Evolutionary conservation across 805 yeast species (phyloP), one percentile per base, ranked within the genome.

Genomic region (Candida ulmi): DNA sequence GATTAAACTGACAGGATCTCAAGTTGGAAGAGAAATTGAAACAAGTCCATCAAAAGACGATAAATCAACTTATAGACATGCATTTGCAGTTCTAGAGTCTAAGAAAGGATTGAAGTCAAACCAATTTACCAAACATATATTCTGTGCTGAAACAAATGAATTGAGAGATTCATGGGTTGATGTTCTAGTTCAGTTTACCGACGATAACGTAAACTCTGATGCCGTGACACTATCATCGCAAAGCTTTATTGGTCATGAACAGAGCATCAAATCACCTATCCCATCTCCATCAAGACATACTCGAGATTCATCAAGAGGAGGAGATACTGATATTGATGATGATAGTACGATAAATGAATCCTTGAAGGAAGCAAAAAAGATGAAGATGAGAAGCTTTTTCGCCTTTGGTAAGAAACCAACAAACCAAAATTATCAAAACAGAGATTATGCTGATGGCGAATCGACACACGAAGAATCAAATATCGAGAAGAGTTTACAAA

Each of bases 91-190:
- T 3, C 60, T 74, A 61, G 81, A 75, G 40, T 58, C 69, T 4
- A 67, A 65, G 36, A 68, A 63, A 36, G 46, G 43, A 8, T 18
- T 51, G 7, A 48, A 52, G 33, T 36, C 53, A 7, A 36, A 43
- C n/a, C 33, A 51, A 6, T 50, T 41, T 23, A 73, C 75, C 1
- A 78, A 71, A 46, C 86, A 82, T 51, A 71, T 76, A 37, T 72
- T 88, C 38, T 86, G 95, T 59, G 83, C 93, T 2, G 95, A 88
- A 56, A 78, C 83, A 8, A 83, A 83, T 33, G 72, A 68, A 21
- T 95, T 88, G 53, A 71, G 91, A 41, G 90, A 83, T 51, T 64
- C 64, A 9, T 85, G 95, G 93, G 74, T 84, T 8, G 69, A 73
- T 15, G 66, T 66, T 0, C 48, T 73, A 13, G 58, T 69, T 25